Base-by-base conservation (phyloP, 1,139 yeast genomes). In the Schwanniomyces etchellsii region DNA sequence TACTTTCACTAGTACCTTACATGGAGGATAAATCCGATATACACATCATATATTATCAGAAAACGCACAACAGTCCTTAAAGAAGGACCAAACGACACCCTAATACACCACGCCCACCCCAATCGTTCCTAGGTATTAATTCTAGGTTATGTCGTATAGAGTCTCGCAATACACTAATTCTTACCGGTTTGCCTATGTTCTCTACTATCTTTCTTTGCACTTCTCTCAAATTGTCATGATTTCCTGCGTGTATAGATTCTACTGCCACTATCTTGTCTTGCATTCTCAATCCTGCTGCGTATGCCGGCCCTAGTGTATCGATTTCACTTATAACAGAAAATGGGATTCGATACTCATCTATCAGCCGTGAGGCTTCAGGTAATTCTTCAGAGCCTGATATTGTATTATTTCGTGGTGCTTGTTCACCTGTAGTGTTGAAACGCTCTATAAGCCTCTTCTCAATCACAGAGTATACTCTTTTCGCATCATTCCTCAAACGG, bases 1-100 rank as follows among this genome's bases (percentile, higher is more conserved):
- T 26, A 76, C 94, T 3, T 89, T 91, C 49, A 91, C 96, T 4
- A 83, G 95, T 30, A 91, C 98, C 3, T 65, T 91, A 38, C 98
- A 91, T 47, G 98, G 98, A 10, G 98, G 98, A 30, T 89, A 59
- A 55, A 15, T 15, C 17, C 5, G 18, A 11, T 17, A 16, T 18
- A 18, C n/a, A 18, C n/a, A 18, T 18, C 21, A 18, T 18, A 7
- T 18, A 18, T 7, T 18, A 18, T 18, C n/a, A 18, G n/a, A 7
- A 18, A 18, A n/a, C 21, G 7, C 7, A 7, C 21, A n/a, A 18
- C 21, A 18, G n/a, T 7, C n/a, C 21, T 32, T 54, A 70, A 31
- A 72, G 35, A 13, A 80, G 80, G 17, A 66, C 57, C 25, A 80
- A 49, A 36, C 75, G 76, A 48, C 94, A 83, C 2, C 95, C 95